These are phyloP conservation scores for Clonostachys rosea DNA, from an alignment of 2,329 filamentous ascomycete genomes.

Conservation along the genomic window DNA sequence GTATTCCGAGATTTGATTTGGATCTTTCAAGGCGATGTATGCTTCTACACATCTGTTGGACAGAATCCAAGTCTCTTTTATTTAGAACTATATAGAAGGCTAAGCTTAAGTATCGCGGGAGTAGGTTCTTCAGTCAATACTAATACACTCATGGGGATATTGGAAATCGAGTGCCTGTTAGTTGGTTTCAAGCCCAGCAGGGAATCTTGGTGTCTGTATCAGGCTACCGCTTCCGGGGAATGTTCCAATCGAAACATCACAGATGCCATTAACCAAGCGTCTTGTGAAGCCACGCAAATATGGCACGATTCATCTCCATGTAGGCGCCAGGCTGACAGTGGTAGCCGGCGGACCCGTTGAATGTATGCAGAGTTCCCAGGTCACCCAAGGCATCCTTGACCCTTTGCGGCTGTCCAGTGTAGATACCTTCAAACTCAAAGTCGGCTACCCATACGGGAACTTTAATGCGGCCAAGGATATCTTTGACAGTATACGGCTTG, in stretches of 20 bases:
- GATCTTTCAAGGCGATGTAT: too few relatives aligned
- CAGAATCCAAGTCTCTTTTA: too few relatives aligned
- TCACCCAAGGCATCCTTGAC: slow-evolving; percentile 7
- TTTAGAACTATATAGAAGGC: too few relatives aligned
- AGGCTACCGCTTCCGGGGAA: too few relatives aligned
- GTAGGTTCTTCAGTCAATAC: too few relatives aligned
- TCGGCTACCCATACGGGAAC: slow-evolving; percentile 2
- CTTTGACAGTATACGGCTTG: slow-evolving; percentile 7
- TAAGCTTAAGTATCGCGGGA: too few relatives aligned
- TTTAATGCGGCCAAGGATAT: slow-evolving; percentile 8
- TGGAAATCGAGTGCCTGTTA: too few relatives aligned
- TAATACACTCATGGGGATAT: too few relatives aligned
- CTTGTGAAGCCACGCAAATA: slow-evolving; percentile 12
- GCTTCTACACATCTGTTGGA: too few relatives aligned
- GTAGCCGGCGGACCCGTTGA: slow-evolving; percentile 8
- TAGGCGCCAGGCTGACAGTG: slow-evolving; percentile 8
- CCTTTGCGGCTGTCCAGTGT: slow-evolving; percentile 2
- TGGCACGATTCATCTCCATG: slow-evolving; percentile 11
- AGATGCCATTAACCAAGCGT: slow-evolving; percentile 9
- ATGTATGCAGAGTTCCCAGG: slow-evolving; percentile 3
- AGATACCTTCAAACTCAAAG: slow-evolving; percentile 3
- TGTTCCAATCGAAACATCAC: not conserved
- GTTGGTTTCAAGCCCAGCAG: too few relatives aligned
- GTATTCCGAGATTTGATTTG: too few relatives aligned
- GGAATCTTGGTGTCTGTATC: too few relatives aligned